These are phyloP conservation scores for Litsea cubeba DNA, from an alignment of 164 flowering plant species.

Conservation along the genomic window DNA sequence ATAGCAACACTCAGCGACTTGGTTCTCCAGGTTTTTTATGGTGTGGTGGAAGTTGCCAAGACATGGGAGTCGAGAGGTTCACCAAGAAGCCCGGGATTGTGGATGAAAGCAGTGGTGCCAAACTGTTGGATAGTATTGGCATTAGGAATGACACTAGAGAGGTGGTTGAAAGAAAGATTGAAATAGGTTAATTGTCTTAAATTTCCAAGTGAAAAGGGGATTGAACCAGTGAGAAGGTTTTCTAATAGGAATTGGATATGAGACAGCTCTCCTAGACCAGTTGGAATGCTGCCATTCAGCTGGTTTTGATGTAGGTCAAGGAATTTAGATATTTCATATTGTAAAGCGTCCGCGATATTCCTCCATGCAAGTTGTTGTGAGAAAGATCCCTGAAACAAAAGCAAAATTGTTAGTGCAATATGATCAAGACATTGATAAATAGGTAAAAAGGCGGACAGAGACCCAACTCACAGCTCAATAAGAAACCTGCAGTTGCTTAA, in stretches of 20 bases:
- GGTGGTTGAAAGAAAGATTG: conserved; percentile 72
- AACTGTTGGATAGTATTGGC: conserved; percentile 42
- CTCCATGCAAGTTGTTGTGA: conserved; percentile 67
- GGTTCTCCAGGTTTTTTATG: conserved; percentile 27
- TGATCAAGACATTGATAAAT: conserved; percentile 9
- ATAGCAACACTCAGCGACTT: conserved; percentile 61
- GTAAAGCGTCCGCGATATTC: conserved; percentile 56
- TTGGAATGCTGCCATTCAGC: conserved; percentile 73
- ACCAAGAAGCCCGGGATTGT: conserved; percentile 80
- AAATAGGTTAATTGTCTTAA: conserved; percentile 49
- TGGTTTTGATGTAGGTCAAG: conserved; percentile 71
- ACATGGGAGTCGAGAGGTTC: conserved; percentile 53
- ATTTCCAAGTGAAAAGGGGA: conserved; percentile 64
- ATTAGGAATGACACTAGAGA: conserved; percentile 65
- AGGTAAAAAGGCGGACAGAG: conserved; percentile 2
- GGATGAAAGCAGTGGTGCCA: conserved; percentile 54
- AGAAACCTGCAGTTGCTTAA: conserved; percentile 73
- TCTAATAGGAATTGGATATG: conserved; percentile 49
- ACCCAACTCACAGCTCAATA: conserved; percentile 74
- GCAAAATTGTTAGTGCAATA: conserved; percentile 12
- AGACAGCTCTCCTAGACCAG: conserved; percentile 48
- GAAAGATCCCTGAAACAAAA: conserved; percentile 79
- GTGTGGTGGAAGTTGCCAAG: conserved; percentile 20
- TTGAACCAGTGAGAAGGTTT: conserved; percentile 65
- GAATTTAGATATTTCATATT: conserved; percentile 55